These are phyloP conservation scores for Trichoderma parareesei DNA, from an alignment of 495 filamentous ascomycete species.

Conservation along the genomic window DNA sequence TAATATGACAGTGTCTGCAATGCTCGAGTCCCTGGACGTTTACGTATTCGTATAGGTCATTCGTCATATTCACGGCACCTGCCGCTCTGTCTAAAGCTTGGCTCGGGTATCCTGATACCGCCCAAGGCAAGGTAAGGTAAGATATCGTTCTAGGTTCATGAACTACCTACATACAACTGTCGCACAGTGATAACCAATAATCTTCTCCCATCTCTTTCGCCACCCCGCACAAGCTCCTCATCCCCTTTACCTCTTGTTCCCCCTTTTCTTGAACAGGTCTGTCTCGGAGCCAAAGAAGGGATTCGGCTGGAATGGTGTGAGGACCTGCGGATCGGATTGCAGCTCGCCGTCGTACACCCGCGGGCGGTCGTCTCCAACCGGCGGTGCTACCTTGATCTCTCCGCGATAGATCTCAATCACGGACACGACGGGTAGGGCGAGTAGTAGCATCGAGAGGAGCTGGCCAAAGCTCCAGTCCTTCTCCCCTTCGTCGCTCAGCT, in stretches of 20 bases:
- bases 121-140: too few relatives aligned
- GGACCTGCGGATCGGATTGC: slow-evolving; percentile 4
- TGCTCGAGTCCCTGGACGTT: too few relatives aligned
- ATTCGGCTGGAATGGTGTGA: slow-evolving; percentile 28
- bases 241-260: background rate
- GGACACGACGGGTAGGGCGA: slow-evolving; percentile 45
- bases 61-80: too few relatives aligned
- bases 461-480: slow-evolving; percentile 52
- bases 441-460: slow-evolving; percentile 43
- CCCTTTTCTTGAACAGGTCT: slow-evolving; percentile 23
- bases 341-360: slow-evolving; percentile 19
- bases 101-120: too few relatives aligned
- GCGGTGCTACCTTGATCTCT: slow-evolving; percentile 35
- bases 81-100: too few relatives aligned
- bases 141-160: too few relatives aligned
- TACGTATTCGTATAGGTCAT: too few relatives aligned
- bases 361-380: slow-evolving; percentile 22
- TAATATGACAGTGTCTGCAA: too few relatives aligned
- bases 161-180: background rate
- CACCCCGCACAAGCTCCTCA: background rate
- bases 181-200: background rate
- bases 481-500: slow-evolving; percentile 40
- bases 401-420: slow-evolving; percentile 48
- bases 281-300: slow-evolving; percentile 27
- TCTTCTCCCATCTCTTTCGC: background rate